Evolutionary conservation across 805 yeast species (phyloP).

Genomic region (Lipomyces kockii): DNA sequence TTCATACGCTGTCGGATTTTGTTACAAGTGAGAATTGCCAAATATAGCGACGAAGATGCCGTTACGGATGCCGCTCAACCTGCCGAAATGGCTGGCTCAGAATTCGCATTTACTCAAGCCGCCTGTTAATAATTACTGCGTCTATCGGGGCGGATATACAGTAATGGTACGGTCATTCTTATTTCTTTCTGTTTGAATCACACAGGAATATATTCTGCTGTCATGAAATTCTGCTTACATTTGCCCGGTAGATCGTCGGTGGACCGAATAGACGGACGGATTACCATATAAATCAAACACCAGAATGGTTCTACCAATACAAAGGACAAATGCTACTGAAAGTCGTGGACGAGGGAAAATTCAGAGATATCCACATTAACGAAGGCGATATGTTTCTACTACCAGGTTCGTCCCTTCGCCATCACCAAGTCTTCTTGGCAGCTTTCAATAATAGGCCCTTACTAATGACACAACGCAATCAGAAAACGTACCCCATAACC

Average conservation of each 20-base stretch:
- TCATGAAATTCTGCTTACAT: not conserved
- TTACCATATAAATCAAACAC: conserved; percentile 90
- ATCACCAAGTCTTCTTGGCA: too few species aligned
- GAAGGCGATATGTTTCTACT: conserved; percentile 90
- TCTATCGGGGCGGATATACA: conserved; percentile 90
- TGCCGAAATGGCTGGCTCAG: conserved; percentile 79
- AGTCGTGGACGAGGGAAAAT: conserved; percentile 79
- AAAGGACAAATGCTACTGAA: conserved; percentile 82
- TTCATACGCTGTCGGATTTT: too few species aligned
- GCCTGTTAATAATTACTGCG: conserved; percentile 88
- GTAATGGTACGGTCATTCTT: conserved; percentile 62
- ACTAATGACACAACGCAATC: not conserved
- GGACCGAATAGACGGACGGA: conserved; percentile 95
- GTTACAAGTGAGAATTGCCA: not conserved
- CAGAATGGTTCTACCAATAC: conserved; percentile 89
- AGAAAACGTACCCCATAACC: conserved; percentile 84
- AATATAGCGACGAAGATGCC: conserved; percentile 49
- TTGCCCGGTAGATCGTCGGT: conserved; percentile 64
- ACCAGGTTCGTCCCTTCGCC: conserved; percentile 51
- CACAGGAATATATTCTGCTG: not conserved
- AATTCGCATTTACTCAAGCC: conserved; percentile 79
- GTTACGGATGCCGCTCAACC: conserved; percentile 53
- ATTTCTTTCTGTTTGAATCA: not conserved
- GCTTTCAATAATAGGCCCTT: not conserved
- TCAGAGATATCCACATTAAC: conserved; percentile 71